Evolutionary conservation across 768 basidiomycete species (phyloP).

Genomic region (Termitomyces sp.): DNA sequence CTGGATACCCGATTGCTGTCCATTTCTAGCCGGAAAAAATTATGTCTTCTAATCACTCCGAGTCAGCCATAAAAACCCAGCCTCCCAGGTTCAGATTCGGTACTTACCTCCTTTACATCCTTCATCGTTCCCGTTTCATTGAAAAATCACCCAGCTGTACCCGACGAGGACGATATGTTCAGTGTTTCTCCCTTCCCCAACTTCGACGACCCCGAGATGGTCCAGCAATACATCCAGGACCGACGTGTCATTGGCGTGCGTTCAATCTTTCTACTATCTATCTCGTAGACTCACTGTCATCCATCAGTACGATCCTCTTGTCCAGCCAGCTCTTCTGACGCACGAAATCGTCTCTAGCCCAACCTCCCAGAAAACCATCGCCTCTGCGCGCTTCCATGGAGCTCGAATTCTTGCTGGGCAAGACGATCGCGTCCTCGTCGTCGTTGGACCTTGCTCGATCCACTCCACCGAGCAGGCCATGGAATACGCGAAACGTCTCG

Average conservation of each 20-base stretch:
- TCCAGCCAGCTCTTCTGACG: slow-evolving; percentile 87
- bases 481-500: slow-evolving; percentile 75
- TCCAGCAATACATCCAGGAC: slow-evolving; percentile 77
- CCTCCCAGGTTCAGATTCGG: slow-evolving; percentile 31
- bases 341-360: slow-evolving; percentile 76
- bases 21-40: neutral
- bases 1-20: neutral
- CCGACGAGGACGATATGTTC: slow-evolving; percentile 41
- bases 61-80: slow-evolving; percentile 17
- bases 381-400: slow-evolving; percentile 72
- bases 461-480: slow-evolving; percentile 85
- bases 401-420: slow-evolving; percentile 80
- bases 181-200: slow-evolving; percentile 62
- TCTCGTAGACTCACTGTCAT: slow-evolving; percentile 13
- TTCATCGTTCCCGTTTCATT: slow-evolving; percentile 16
- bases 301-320: slow-evolving; percentile 87
- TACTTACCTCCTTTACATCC: slow-evolving; percentile 20
- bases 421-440: slow-evolving; percentile 83
- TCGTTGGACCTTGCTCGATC: slow-evolving; percentile 96
- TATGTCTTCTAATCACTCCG: slow-evolving; percentile 6
- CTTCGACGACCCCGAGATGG: slow-evolving; percentile 56
- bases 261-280: slow-evolving; percentile 9
- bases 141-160: slow-evolving; percentile 32
- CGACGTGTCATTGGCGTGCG: slow-evolving; percentile 76
- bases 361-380: slow-evolving; percentile 70